Evolutionary conservation across 495 filamentous ascomycete species (phyloP).

Genomic region (Aspergillus ellipticus): DNA sequence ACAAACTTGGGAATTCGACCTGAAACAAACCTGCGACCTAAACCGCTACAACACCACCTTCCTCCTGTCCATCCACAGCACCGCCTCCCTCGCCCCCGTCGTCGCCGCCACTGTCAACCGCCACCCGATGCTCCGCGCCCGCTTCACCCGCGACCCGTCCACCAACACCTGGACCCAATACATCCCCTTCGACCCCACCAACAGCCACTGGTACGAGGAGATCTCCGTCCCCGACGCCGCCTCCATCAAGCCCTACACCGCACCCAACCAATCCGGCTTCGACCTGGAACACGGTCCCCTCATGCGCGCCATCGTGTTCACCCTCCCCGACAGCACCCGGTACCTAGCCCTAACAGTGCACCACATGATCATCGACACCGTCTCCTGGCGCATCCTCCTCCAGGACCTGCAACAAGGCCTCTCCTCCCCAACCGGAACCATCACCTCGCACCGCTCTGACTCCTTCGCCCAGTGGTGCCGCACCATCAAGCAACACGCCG

Average conservation of each 20-base stretch:
- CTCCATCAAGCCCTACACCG: neutral
- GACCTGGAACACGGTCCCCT: neutral
- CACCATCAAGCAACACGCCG: neutral
- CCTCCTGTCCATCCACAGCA: neutral
- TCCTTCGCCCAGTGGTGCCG: constrained; percentile 8
- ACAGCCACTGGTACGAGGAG: neutral
- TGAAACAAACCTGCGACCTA: neutral
- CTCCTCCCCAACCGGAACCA: neutral
- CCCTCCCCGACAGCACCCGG: neutral
- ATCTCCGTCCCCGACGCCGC: neutral
- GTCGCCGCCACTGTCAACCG: neutral
- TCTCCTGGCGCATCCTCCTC: constrained; percentile 12
- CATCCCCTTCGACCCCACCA: neutral
- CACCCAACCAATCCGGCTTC: neutral
- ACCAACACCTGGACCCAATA: neutral
- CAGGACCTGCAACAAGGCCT: neutral
- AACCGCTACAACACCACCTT: neutral
- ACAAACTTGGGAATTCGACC: neutral
- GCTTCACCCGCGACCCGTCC: neutral
- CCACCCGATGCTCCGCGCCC: neutral
- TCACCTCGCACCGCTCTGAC: neutral
- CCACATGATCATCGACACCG: constrained; percentile 9
- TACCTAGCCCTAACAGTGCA: constrained; percentile 1
- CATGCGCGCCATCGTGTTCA: neutral
- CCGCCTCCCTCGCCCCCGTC: neutral